A percentile compares a stretch with the other conserved stretches of the same genome.
Conservation (phyloP, 352 stramenopile genomes). For the Peronosclerospora sorghi region DNA sequence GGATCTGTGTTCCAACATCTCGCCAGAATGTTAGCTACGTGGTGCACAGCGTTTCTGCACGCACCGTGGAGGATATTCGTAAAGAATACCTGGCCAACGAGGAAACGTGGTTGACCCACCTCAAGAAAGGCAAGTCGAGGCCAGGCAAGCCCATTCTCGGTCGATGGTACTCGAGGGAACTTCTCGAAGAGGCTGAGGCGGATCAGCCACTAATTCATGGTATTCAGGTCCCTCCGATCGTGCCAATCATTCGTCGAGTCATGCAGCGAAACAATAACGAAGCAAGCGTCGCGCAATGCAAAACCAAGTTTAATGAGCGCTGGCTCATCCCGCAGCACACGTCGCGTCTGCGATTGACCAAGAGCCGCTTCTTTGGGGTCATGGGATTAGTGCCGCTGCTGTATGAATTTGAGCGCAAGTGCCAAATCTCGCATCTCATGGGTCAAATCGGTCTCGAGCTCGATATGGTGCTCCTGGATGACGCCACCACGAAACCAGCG, state of each 20-base stretch:
- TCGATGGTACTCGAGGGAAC: conserved; percentile 58
- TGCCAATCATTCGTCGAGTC: conserved; percentile 71
- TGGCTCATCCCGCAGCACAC: conserved; percentile 64
- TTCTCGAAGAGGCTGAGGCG: conserved; percentile 43
- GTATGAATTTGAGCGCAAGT: conserved; percentile 85
- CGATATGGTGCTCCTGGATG: conserved; percentile 59
- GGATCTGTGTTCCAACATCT: conserved; percentile 61
- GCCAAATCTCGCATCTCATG: conserved; percentile 84
- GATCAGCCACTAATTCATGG: conserved; percentile 55
- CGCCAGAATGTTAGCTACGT: conserved; percentile 68
- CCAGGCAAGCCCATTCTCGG: conserved; percentile 66
- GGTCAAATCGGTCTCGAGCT: conserved; percentile 58
- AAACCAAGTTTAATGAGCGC: conserved; percentile 70
- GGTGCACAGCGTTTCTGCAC: conserved; percentile 28
- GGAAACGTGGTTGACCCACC: conserved; percentile 31
- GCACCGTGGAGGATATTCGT: conserved; percentile 35
- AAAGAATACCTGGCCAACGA: conserved; percentile 39
- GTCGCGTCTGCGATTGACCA: conserved; percentile 44
- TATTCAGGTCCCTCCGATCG: conserved; percentile 62
- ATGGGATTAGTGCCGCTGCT: conserved; percentile 76
- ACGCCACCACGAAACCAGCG: conserved; percentile 73
- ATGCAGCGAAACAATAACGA: conserved; percentile 72
- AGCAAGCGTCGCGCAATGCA: conserved; percentile 37
- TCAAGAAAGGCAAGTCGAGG: conserved; percentile 56
- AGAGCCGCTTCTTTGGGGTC: conserved; percentile 65